Evolutionary conservation across 495 filamentous ascomycete species (phyloP).

Genomic region (Talaromyces trachyspermus): DNA sequence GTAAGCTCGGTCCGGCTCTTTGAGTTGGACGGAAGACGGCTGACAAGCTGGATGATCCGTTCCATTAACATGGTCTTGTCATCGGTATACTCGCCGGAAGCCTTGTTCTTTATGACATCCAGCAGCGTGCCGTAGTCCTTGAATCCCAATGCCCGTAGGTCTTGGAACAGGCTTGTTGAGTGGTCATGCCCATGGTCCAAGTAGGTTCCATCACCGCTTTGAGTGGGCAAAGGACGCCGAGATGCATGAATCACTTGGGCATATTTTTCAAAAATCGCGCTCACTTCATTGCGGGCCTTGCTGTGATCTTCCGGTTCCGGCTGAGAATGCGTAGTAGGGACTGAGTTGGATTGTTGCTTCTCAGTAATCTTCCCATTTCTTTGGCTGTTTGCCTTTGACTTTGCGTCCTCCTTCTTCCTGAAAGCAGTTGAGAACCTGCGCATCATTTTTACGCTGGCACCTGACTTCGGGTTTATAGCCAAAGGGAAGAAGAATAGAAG

Average conservation of each 20-base stretch:
- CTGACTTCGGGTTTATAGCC: not conserved
- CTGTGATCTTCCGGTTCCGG: conserved; percentile 23
- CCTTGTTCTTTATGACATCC: conserved; percentile 44
- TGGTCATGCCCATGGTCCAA: conserved; percentile 35
- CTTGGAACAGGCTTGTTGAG: conserved; percentile 51
- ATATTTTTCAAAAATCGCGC: conserved; percentile 51
- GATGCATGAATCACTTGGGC: conserved; percentile 59
- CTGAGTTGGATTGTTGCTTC: conserved; percentile 34
- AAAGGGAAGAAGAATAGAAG: conserved; percentile 3
- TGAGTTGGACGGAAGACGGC: conserved; percentile 54
- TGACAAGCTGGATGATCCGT: conserved; percentile 67
- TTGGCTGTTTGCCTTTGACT: conserved; percentile 30
- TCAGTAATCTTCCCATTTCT: conserved; percentile 14
- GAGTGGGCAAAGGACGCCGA: conserved; percentile 56
- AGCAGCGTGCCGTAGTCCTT: conserved; percentile 50
- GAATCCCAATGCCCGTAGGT: conserved; percentile 56
- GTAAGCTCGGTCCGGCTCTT: conserved; percentile 58
- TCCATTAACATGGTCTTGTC: conserved; percentile 83
- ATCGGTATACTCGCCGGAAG: conserved; percentile 49
- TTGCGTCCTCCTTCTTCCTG: conserved; percentile 38
- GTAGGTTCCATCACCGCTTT: conserved; percentile 55
- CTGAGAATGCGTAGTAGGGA: conserved; percentile 12
- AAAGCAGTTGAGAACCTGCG: conserved; percentile 47
- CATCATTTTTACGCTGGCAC: conserved; percentile 18
- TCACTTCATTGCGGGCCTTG: conserved; percentile 33